These are phyloP conservation scores for Ascochyta koolunga DNA, from an alignment of 2,329 filamentous ascomycete species.

Conservation along the genomic window DNA sequence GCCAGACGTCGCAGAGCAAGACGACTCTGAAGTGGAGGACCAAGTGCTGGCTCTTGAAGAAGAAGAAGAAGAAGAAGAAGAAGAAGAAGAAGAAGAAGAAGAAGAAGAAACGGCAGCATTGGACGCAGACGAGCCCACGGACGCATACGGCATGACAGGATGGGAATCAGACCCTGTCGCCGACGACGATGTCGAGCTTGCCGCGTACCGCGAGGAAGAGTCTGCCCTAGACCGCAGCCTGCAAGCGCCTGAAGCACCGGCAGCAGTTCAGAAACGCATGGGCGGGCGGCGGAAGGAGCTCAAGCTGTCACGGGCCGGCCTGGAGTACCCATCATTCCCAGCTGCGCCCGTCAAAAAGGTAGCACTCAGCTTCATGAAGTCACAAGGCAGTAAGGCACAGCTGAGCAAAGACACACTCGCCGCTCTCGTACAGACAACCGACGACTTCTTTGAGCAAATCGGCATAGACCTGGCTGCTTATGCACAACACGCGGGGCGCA, in stretches of 20 bases:
- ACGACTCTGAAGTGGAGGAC: slow-evolving; percentile 9
- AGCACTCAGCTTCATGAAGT: slow-evolving; percentile 72
- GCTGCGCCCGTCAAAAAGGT: slow-evolving; percentile 73
- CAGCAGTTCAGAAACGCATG: slow-evolving; percentile 21
- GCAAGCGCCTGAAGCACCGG: slow-evolving; percentile 30
- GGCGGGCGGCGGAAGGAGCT: slow-evolving; percentile 55
- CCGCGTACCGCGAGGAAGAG: slow-evolving; percentile 44
- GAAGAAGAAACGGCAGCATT: slow-evolving; percentile 33
- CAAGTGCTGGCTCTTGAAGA: slow-evolving; percentile 37
- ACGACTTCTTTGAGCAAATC: slow-evolving; percentile 91
- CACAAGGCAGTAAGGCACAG: slow-evolving; percentile 70
- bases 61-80: slow-evolving; percentile 34
- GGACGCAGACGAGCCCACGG: slow-evolving; percentile 25
- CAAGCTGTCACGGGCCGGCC: slow-evolving; percentile 71
- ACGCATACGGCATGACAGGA: slow-evolving; percentile 26
- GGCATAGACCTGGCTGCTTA: slow-evolving; percentile 81
- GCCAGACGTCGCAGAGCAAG: slow-evolving; percentile 1
- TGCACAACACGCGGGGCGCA: slow-evolving; percentile 80
- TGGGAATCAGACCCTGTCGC: slow-evolving; percentile 40
- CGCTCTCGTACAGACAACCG: slow-evolving; percentile 78
- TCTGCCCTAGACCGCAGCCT: slow-evolving; percentile 45
- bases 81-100: too few species aligned
- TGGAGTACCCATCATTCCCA: slow-evolving; percentile 77
- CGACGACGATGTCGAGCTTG: slow-evolving; percentile 37
- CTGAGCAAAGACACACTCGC: slow-evolving; percentile 75